These are phyloP conservation scores for Eucalyptus camaldulensis DNA, from an alignment of 345 rosid genomes.

Conservation along the genomic window DNA sequence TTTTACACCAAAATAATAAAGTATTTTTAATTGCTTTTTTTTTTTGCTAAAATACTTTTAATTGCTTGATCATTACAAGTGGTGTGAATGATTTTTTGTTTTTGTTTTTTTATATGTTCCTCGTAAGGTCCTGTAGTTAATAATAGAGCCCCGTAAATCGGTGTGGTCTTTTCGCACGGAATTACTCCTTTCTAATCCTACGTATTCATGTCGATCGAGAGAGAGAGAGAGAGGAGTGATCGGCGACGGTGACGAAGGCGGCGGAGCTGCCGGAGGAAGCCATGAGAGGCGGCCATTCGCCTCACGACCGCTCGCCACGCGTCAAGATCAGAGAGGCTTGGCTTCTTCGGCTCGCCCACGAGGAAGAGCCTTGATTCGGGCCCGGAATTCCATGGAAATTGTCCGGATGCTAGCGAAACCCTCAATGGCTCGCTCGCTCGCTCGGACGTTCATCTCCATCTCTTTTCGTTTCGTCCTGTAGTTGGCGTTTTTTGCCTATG, in stretches of 20 bases:
- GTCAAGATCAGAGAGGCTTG: not conserved
- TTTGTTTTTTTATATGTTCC: too few species aligned
- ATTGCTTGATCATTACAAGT: too few species aligned
- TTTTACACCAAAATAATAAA: too few species aligned
- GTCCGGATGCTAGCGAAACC: too few species aligned
- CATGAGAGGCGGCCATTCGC: not conserved
- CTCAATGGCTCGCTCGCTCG: not conserved
- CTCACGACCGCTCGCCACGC: not conserved
- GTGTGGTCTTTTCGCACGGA: not conserved
- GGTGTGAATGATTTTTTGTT: too few species aligned
- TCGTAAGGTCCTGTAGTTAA: too few species aligned
- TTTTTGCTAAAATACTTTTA: too few species aligned
- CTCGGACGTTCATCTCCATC: not conserved
- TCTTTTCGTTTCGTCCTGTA: not conserved
- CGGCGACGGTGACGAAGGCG: conserved; percentile 5
- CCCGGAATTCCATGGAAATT: not conserved
- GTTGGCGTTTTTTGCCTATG: not conserved
- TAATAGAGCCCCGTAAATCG: too few species aligned
- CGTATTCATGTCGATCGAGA: not conserved
- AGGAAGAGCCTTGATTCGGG: not conserved
- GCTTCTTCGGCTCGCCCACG: not conserved
- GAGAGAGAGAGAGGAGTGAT: not conserved
- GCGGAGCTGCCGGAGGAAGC: conserved; percentile 12
- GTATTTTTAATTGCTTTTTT: too few species aligned
- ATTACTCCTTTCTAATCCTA: not conserved